Evolutionary conservation across 2,329 filamentous ascomycete species (phyloP), one percentile per base, ranked within the genome.

Genomic region (Stachybotrys chlorohalonatus): DNA sequence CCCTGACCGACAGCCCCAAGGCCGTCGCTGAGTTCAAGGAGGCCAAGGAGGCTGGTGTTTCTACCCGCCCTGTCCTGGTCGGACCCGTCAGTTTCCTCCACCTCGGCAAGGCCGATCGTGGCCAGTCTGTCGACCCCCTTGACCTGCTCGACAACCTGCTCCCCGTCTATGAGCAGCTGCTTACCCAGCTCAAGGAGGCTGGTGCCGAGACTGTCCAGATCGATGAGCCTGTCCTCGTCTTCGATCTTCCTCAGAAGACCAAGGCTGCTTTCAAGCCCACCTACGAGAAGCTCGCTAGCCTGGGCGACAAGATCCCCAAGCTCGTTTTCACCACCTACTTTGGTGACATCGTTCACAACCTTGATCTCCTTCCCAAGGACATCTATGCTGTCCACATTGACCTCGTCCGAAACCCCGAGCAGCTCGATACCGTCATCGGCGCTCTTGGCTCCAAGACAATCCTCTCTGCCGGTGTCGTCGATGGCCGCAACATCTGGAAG

Each of bases 401-500:
- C 76, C 87, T 97, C 63, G 94, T 97, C 75, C 91, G 94, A 73
- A 93, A 96, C 83, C 94, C 94, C 54, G 93, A 97, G 82, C 94
- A 99, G 81, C 87, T 99, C 61, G 85, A 94, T 59, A 84, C 87
- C 62, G 90, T 99, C 67, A 74, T 90, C 64, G 81, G 79, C 68
- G 86, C 91, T 68, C 85, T 99, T 62, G 91, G 90, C 72, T 76
- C 90, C 72, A 90, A 91, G 73, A 95, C 96, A 72, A 76, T 91
- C 64, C 86, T 99, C 63, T 99, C 94, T 63, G 88, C 86, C 62
- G 94, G 94, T 90, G 89, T 99, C 66, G 94, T 99, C 63, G 92
- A 99, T 68, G 94, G 94, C 68, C 91, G 94, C 69, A 99, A 99
- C 84, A 97, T 99, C 82, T 99, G 94, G 94, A 99, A 99, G 89